Conservation (phyloP, 129 eudicot species). For the Saposhnikovia divaricata region DNA sequence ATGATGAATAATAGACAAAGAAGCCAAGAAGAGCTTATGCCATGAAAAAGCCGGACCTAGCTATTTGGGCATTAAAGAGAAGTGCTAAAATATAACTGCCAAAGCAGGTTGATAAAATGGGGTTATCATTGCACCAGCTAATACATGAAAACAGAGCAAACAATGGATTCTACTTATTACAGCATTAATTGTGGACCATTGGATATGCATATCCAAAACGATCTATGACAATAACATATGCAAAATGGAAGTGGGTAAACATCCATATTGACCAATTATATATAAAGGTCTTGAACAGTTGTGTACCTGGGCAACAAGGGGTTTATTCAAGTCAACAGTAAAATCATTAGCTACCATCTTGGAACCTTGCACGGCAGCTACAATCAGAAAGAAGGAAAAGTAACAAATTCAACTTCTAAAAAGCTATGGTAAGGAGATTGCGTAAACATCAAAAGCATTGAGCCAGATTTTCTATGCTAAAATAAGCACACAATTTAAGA, state of each 20-base stretch:
- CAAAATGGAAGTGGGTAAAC: not conserved
- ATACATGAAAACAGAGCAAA: not conserved
- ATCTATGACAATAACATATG: not conserved
- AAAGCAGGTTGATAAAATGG: conserved; percentile 4
- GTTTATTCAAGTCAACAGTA: conserved; percentile 76
- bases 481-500: not conserved
- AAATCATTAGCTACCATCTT: conserved; percentile 76
- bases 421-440: not conserved
- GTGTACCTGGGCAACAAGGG: conserved; percentile 87
- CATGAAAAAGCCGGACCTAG: not conserved
- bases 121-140: not conserved
- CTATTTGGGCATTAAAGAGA: not conserved
- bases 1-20: not conserved
- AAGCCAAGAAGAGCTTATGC: not conserved
- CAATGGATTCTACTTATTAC: not conserved
- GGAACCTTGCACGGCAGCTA: conserved; percentile 24
- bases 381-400: not conserved
- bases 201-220: not conserved
- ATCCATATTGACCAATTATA: not conserved
- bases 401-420: not conserved
- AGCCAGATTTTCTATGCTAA: not conserved
- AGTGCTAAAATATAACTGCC: not conserved
- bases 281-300: not conserved
- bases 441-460: not conserved
- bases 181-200: not conserved